Base-by-base conservation (phyloP, 148 eudicot species). In the Dianthus caryophyllus region DNA sequence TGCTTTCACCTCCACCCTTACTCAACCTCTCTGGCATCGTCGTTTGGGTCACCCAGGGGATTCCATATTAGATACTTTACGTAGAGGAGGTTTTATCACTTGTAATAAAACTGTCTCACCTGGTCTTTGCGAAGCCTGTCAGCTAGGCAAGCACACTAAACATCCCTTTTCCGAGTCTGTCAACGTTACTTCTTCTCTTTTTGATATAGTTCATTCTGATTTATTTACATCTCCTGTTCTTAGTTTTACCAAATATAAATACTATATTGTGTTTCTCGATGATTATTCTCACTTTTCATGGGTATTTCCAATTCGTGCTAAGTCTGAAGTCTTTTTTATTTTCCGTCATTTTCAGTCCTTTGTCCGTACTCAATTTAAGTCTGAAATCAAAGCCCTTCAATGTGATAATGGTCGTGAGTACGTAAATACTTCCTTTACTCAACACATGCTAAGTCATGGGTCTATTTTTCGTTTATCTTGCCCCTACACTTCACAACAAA, bases 381-480 rank as follows among this genome's bases (percentile, higher is more conserved):
- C 12, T 1, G 8, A 14, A 4, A 62, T 62, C 0, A 61, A 41
- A 39, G n/a, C 21, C 1, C 0, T 60, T 22, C 64, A 60, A 60
- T 60, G 64, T 60, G 64, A 60, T 6, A 60, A 60, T 60, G 64
- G 64, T 11, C 44, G 54, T 2, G 54, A n/a, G n/a, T n/a, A n/a
- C n/a, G n/a, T n/a, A n/a, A n/a, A n/a, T n/a, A n/a, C n/a, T n/a
- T n/a, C n/a, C n/a, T n/a, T n/a, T n/a, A n/a, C n/a, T n/a, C n/a
- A n/a, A n/a, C n/a, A 50, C 18, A 17, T 50, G 8, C 18, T 18
- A 50, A 50, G 5, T 50, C 54, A 2, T 18, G 54, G 66, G 1
- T 2, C 46, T 13, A 7, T 46, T 61, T 27, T 41, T 25, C 50
- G 54, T 50, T 24, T 50, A 5, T 50, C 25, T 50, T 50, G 21